Percentiles rank a stretch among this genome's conserved stretches.
Evolutionary conservation across 2,329 filamentous ascomycete species (phyloP).

Genomic region (Scedosporium apiospermum): DNA sequence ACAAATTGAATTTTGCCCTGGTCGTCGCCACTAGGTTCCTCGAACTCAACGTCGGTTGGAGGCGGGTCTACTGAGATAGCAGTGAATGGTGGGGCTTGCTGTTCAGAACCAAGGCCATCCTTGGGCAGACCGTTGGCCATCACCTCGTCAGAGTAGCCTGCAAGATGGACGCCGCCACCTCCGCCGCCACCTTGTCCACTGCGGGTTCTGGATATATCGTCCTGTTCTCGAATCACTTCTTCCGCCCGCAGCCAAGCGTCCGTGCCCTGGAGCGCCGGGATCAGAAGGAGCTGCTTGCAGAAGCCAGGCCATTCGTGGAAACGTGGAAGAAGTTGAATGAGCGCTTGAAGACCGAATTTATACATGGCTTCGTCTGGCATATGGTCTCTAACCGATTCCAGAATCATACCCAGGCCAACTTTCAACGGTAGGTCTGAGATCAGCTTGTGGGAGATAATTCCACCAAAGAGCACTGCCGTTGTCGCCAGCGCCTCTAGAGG

Average conservation of each 20-base stretch:
- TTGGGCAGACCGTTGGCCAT: background rate
- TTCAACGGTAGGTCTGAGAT: slow-evolving; percentile 85
- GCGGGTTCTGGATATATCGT: slow-evolving; percentile 45
- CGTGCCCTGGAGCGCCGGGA: slow-evolving; percentile 72
- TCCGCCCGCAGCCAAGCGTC: slow-evolving; percentile 77
- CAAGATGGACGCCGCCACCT: slow-evolving; percentile 40
- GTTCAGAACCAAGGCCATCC: slow-evolving; percentile 32
- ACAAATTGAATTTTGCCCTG: slow-evolving; percentile 94
- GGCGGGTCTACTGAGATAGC: slow-evolving; percentile 70
- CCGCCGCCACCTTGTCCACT: slow-evolving; percentile 36
- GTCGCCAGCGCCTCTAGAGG: slow-evolving; percentile 93
- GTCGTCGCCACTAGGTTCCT: slow-evolving; percentile 74
- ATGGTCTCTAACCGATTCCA: slow-evolving; percentile 89
- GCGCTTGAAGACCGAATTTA: slow-evolving; percentile 91
- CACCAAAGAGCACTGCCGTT: slow-evolving; percentile 91
- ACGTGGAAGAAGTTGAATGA: slow-evolving; percentile 77
- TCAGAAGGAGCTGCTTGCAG: slow-evolving; percentile 74
- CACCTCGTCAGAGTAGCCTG: slow-evolving; percentile 64
- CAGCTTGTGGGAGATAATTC: slow-evolving; percentile 88
- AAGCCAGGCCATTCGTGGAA: slow-evolving; percentile 94
- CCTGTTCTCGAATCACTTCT: slow-evolving; percentile 63
- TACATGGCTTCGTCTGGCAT: slow-evolving; percentile 83
- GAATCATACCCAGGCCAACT: slow-evolving; percentile 91
- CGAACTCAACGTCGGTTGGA: slow-evolving; percentile 53
- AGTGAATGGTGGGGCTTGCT: slow-evolving; percentile 61